phyloP scores from a whole-genome alignment of 495 filamentous ascomycete genomes.

The Tuber borchii region DNA sequence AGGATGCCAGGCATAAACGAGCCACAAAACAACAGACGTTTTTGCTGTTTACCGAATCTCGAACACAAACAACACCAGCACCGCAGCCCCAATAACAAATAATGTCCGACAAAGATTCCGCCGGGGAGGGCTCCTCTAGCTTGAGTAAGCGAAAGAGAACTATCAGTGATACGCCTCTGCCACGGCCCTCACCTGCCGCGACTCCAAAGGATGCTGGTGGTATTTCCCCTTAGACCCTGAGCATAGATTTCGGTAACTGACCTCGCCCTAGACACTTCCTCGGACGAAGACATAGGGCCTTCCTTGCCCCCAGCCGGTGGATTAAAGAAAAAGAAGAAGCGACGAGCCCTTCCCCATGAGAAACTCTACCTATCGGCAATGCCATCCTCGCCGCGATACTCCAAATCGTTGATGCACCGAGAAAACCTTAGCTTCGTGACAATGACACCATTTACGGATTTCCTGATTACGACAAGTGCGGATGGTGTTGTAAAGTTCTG shows the following conservation, averaged over 20 bases:
- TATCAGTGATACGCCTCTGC: neutral
- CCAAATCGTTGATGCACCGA: conserved; percentile 96
- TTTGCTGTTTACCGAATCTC: neutral
- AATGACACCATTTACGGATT: conserved; percentile 83
- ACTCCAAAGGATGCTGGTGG: neutral
- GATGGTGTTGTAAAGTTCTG: conserved; percentile 98
- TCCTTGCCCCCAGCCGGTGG: conserved; percentile 63
- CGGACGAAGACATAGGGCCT: conserved; percentile 92
- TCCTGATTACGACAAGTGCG: conserved; percentile 83
- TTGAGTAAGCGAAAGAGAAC: neutral
- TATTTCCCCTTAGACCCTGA: neutral
- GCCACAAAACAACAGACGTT: neutral
- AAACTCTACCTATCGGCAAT: conserved; percentile 90
- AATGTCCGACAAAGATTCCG: conserved; percentile 1
- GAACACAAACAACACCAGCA: neutral
- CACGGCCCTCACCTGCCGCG: neutral
- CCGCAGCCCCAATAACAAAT: neutral
- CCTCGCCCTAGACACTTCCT: conserved; percentile 58
- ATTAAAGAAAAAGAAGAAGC: conserved; percentile 54
- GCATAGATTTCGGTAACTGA: neutral
- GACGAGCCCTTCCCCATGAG: conserved; percentile 72
- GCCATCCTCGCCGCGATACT: conserved; percentile 75
- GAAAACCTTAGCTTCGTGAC: conserved; percentile 82
- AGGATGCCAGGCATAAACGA: neutral
- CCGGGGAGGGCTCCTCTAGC: neutral